A percentile compares a stretch with the other conserved stretches of the same genome.
phyloP scores from a whole-genome alignment of 352 stramenopile genomes.

The Globisporangium parvum region DNA sequence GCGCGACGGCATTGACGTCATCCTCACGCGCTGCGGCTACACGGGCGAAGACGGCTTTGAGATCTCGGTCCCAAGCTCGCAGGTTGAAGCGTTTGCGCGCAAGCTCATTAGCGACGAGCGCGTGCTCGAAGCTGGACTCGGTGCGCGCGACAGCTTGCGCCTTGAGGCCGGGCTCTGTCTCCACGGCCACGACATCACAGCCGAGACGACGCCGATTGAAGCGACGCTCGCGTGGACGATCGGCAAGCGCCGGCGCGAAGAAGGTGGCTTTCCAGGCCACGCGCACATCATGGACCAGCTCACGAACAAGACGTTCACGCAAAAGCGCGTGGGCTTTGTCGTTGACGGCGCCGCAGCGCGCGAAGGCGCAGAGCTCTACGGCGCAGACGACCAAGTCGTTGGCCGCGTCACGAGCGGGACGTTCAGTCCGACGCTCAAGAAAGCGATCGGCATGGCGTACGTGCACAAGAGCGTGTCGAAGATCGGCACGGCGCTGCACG shows the following conservation, averaged over 20 bases:
- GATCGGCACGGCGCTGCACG: slow-evolving; percentile 89
- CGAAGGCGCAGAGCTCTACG: slow-evolving; percentile 91
- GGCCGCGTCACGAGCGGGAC: slow-evolving; percentile 95
- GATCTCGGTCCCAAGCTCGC: slow-evolving; percentile 83
- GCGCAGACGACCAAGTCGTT: slow-evolving; percentile 70
- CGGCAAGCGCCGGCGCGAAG: slow-evolving; percentile 75
- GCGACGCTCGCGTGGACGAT: slow-evolving; percentile 93
- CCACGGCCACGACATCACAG: slow-evolving; percentile 98
- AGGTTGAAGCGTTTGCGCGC: slow-evolving; percentile 49
- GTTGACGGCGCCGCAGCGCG: slow-evolving; percentile 94
- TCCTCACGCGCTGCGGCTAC: slow-evolving; percentile 96
- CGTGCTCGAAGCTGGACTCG: slow-evolving; percentile 92
- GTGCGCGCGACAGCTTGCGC: slow-evolving; percentile 95
- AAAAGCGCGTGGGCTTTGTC: slow-evolving; percentile 95
- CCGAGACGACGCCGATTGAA: slow-evolving; percentile 93
- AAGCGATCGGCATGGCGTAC: slow-evolving; percentile 98
- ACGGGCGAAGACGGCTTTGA: slow-evolving; percentile 99
- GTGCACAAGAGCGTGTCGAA: slow-evolving; percentile 90
- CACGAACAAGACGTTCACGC: slow-evolving; percentile 91
- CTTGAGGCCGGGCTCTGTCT: slow-evolving; percentile 98
- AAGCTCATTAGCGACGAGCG: slow-evolving; percentile 55
- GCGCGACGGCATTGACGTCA: slow-evolving; percentile 60
- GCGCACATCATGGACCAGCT: slow-evolving; percentile 92
- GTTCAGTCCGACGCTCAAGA: slow-evolving; percentile 94
- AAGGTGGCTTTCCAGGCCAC: slow-evolving; percentile 93